Conservation (phyloP, 164 flowering plant species). For the Litsea cubeba region DNA sequence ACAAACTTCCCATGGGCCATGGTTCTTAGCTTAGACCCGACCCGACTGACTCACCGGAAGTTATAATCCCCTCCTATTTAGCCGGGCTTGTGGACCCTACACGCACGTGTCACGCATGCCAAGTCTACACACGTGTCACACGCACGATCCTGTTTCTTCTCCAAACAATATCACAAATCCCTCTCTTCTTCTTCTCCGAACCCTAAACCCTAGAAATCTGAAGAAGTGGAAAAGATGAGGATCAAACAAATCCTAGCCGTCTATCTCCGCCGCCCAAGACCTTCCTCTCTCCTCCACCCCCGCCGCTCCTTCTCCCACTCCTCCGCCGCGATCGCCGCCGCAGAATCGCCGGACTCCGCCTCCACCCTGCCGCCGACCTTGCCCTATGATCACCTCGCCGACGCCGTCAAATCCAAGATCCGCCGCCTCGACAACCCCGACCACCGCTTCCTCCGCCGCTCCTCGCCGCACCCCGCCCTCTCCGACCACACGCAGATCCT, state of each 20-base stretch:
- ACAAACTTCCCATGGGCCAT: too few species aligned
- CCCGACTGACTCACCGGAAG: too few species aligned
- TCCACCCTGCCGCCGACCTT: slow-evolving; percentile 24
- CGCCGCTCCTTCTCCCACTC: not conserved
- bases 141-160: too few species aligned
- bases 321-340: not conserved
- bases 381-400: slow-evolving; percentile 39
- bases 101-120: too few species aligned
- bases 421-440: slow-evolving; percentile 34
- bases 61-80: too few species aligned
- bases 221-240: slow-evolving; percentile 14
- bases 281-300: slow-evolving; percentile 3
- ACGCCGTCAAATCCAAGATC: slow-evolving; percentile 31
- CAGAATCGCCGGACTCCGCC: slow-evolving; percentile 6
- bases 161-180: too few species aligned
- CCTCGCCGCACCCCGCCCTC: slow-evolving; percentile 32
- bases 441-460: slow-evolving; percentile 36
- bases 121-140: too few species aligned
- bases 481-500: slow-evolving; percentile 35
- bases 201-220: slow-evolving; percentile 4
- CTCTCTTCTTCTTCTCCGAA: not conserved
- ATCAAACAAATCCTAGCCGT: slow-evolving; percentile 19
- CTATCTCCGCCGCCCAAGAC: slow-evolving; percentile 18
- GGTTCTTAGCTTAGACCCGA: too few species aligned
- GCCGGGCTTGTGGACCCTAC: too few species aligned